Evolutionary conservation across 352 stramenopile genomes (phyloP).

Genomic region (Phytophthora sp.): DNA sequence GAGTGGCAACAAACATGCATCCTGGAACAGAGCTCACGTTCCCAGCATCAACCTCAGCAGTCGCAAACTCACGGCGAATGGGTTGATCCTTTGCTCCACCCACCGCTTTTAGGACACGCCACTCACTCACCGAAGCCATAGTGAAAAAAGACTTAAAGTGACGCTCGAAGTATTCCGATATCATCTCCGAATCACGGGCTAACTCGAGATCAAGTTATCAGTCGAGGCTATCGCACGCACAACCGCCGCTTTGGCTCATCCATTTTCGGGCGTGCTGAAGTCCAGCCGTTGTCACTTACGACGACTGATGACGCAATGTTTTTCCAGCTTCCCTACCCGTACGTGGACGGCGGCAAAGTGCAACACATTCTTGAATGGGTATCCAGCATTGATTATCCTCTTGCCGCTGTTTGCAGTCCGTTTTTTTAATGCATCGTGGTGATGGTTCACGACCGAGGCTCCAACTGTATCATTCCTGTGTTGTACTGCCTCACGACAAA

Average conservation of each 20-base stretch:
- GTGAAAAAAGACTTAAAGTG: no score
- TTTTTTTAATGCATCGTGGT: conserved; percentile 23
- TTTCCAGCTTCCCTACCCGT: conserved; percentile 25
- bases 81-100: not conserved
- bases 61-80: not conserved
- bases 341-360: not conserved
- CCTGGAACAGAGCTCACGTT: not conserved
- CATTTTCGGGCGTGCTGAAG: conserved; percentile 6
- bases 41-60: not conserved
- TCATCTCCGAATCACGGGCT: not conserved
- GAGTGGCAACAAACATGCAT: not conserved
- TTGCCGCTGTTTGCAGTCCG: not conserved
- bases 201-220: not conserved
- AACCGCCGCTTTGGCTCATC: conserved; percentile 6
- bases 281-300: not conserved
- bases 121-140: no score
- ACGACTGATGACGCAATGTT: conserved; percentile 1
- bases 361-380: conserved; percentile 27
- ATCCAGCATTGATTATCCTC: conserved; percentile 10
- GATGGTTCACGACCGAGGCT: conserved; percentile 13
- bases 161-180: no score
- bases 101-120: not conserved
- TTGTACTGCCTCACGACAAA: conserved; percentile 4
- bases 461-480: not conserved
- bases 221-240: not conserved